Percentiles rank a stretch among this genome's conserved stretches.
Evolutionary conservation across 192 early-diverging fungal species (phyloP).

Genomic region (Chytriomyces sp.): DNA sequence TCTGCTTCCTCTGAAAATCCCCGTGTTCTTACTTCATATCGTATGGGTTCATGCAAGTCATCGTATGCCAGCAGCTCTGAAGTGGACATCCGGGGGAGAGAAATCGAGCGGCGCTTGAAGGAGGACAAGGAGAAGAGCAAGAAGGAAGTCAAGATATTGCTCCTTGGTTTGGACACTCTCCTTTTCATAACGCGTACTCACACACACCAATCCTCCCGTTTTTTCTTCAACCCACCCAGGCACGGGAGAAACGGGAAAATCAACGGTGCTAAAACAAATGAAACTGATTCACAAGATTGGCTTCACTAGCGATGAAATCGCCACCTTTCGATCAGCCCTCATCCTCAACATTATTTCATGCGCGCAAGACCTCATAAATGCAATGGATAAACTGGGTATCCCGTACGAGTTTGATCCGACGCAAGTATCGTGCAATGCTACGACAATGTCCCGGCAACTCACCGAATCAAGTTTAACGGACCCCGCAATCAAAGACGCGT

Average conservation of each 20-base stretch:
- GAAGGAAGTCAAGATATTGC: conserved; percentile 75
- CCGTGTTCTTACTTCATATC: too few relatives aligned
- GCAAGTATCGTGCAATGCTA: neutral
- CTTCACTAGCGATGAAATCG: conserved; percentile 84
- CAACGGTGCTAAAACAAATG: neutral
- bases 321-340: conserved; percentile 91
- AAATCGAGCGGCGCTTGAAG: conserved; percentile 85
- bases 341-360: conserved; percentile 93
- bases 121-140: conserved; percentile 51
- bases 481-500: too few relatives aligned
- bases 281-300: conserved; percentile 53
- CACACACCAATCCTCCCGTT: neutral
- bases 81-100: conserved; percentile 79
- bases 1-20: too few relatives aligned
- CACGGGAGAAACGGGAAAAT: conserved; percentile 4
- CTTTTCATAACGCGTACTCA: neutral
- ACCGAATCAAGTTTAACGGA: too few relatives aligned
- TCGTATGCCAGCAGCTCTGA: conserved; percentile 30
- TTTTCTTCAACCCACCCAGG: neutral
- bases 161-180: conserved; percentile 58
- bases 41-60: too few relatives aligned
- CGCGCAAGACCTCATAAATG: conserved; percentile 92
- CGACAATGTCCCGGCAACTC: too few relatives aligned
- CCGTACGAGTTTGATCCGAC: conserved; percentile 23
- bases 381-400: conserved; percentile 72